These are phyloP conservation scores for Aquilaria malaccensis DNA, from an alignment of 345 rosid species.

Conservation along the genomic window DNA sequence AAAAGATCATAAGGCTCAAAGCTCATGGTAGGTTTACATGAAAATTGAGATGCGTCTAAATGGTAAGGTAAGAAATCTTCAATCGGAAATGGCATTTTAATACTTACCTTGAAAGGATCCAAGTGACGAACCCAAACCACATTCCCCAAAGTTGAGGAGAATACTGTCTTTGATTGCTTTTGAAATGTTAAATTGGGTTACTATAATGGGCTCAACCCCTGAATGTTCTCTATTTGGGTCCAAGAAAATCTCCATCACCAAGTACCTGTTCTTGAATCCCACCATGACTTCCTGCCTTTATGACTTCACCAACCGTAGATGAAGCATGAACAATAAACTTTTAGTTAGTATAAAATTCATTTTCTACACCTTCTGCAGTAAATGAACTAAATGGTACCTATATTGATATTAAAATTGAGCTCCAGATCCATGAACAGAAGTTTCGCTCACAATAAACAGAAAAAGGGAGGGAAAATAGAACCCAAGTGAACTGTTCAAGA, in stretches of 20 bases:
- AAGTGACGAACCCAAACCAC: constrained; percentile 60
- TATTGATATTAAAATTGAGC: too few species aligned
- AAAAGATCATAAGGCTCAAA: neutral
- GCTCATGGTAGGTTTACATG: too few species aligned
- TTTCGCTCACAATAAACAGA: too few species aligned
- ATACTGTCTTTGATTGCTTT: constrained; percentile 61
- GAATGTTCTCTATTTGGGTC: constrained; percentile 55
- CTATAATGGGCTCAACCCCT: constrained; percentile 49
- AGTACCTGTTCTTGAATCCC: constrained; percentile 66
- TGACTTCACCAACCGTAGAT: neutral
- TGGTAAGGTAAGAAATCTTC: too few species aligned
- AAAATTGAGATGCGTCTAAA: neutral
- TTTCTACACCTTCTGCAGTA: too few species aligned
- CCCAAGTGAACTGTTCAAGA: too few species aligned
- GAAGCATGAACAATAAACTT: too few species aligned
- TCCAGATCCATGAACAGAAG: too few species aligned
- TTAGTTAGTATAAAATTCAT: too few species aligned
- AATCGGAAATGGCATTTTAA: too few species aligned
- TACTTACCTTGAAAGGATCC: constrained; percentile 52
- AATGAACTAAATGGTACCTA: too few species aligned
- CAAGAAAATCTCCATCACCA: constrained; percentile 66
- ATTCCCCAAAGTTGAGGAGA: constrained; percentile 70
- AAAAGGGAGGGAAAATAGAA: too few species aligned
- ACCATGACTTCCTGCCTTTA: constrained; percentile 35
- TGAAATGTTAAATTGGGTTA: constrained; percentile 55